Base-by-base conservation (phyloP, 352 stramenopile species). In the Aphanomyces euteiches region DNA sequence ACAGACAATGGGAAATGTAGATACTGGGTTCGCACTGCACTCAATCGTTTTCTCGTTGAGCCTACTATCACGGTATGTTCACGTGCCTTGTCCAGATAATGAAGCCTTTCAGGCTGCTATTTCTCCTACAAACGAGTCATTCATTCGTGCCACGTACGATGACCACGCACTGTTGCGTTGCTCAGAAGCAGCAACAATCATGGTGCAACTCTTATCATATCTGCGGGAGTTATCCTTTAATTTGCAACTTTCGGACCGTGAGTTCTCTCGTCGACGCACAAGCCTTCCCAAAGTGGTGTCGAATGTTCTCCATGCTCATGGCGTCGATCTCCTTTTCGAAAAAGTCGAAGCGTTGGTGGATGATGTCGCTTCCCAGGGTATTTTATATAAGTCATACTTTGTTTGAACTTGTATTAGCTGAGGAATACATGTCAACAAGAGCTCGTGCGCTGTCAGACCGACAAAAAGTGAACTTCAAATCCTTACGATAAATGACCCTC, bases 161-260 rank as follows among this genome's bases (percentile, higher is more conserved):
- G 83, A 94, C n/a, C 88, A 81, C 80, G 81, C 87, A n/a, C 70
- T 94, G 1, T 78, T 92, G 73, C 83, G 87, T 4, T 92, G 81
- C 65, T 81, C 75, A 3, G 85, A 94, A 77, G 83, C 82, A 13
- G 72, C 89, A 47, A 81, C 84, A 3, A 40, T 92, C 13, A 90
- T 94, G 70, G 60, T 91, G 8, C 85, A 94, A 66, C 81, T 93
- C 63, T 72, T 92, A 47, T 88, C 87, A 40, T 84, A 89, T 37
- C 78, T 89, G 56, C 81, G 80, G 17, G 81, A 88, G 12, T 75
- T 91, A 15, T 77, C 87, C 50, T 94, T 94, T 67, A 77, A 76
- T 19, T 81, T 94, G 71, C 76, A 81, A 74, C 82, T 92, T 39
- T 84, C 79, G 47, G 84, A 82, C 19, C 63, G 54, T 39, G 63